phyloP scores from a whole-genome alignment of 495 filamentous ascomycete species.

The Coniosporium apollinis region DNA sequence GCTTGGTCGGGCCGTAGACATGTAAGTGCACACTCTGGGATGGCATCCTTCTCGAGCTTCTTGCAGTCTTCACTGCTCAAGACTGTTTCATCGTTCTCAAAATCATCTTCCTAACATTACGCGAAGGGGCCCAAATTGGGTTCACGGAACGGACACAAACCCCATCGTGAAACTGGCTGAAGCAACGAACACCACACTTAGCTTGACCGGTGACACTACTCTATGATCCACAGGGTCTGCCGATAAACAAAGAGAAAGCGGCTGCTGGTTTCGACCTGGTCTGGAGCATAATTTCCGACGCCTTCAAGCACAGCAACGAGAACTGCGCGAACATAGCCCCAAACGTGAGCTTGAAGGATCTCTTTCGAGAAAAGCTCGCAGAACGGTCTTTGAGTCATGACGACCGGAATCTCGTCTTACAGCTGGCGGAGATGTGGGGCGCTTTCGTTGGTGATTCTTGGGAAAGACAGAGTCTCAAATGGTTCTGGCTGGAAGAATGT shows the following conservation, averaged over 20 bases:
- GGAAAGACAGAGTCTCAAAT: slow-evolving; percentile 4
- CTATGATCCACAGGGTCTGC: background rate
- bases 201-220: background rate
- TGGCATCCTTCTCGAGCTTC: too few relatives aligned
- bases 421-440: slow-evolving; percentile 4
- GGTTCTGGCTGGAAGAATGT: slow-evolving; percentile 8
- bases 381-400: background rate
- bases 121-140: slow-evolving; percentile 5
- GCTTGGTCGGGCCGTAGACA: background rate
- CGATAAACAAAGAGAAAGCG: background rate
- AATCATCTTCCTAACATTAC: too few relatives aligned
- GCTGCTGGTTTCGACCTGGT: background rate
- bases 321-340: background rate
- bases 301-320: slow-evolving; percentile 8
- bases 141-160: slow-evolving; percentile 4
- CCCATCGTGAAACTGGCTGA: slow-evolving; percentile 3
- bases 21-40: too few relatives aligned
- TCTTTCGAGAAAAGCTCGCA: background rate
- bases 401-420: slow-evolving; percentile 1
- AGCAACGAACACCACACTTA: slow-evolving; percentile 1
- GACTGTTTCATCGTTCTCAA: too few relatives aligned
- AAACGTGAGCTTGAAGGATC: slow-evolving; percentile 2
- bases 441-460: slow-evolving; percentile 4
- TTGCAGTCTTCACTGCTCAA: too few relatives aligned
- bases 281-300: slow-evolving; percentile 6